Evolutionary conservation across 148 eudicot genomes (phyloP).

Genomic region (Persicaria tinctoria): DNA sequence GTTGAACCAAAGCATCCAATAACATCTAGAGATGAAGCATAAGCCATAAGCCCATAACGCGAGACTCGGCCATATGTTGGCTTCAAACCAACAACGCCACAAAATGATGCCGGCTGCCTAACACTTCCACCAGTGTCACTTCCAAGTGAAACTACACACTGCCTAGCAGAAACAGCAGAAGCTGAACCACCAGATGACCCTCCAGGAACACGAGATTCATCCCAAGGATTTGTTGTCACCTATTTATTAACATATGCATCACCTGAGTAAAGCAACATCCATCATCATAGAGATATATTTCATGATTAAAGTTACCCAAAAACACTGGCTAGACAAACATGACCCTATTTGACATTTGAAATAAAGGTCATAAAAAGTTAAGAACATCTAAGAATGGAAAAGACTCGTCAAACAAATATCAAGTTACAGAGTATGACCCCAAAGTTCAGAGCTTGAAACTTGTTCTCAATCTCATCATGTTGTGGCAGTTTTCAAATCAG

Average conservation of each 20-base stretch:
- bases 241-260: slow-evolving; percentile 56
- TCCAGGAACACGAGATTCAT: slow-evolving; percentile 89
- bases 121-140: slow-evolving; percentile 99
- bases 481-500: background rate
- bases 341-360: background rate
- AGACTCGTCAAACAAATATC: background rate
- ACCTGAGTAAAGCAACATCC: slow-evolving; percentile 68
- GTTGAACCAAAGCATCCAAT: slow-evolving; percentile 96
- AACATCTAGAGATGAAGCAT: slow-evolving; percentile 96
- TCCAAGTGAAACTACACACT: slow-evolving; percentile 88
- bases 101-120: slow-evolving; percentile 96
- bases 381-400: background rate
- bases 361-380: background rate
- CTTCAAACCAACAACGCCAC: slow-evolving; percentile 96
- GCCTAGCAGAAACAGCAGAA: slow-evolving; percentile 97
- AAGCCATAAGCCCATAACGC: slow-evolving; percentile 96
- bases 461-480: too few species aligned
- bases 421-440: background rate
- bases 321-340: background rate
- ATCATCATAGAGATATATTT: slow-evolving; percentile 30
- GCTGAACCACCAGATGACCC: slow-evolving; percentile 99
- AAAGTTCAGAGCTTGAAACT: too few species aligned
- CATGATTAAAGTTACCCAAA: slow-evolving; percentile 14
- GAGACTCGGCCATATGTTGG: slow-evolving; percentile 99
- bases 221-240: slow-evolving; percentile 99